A percentile compares a stretch with the other conserved stretches of the same genome.
phyloP scores from a whole-genome alignment of 2,329 filamentous ascomycete genomes.

The Aspergillus neoniger region DNA sequence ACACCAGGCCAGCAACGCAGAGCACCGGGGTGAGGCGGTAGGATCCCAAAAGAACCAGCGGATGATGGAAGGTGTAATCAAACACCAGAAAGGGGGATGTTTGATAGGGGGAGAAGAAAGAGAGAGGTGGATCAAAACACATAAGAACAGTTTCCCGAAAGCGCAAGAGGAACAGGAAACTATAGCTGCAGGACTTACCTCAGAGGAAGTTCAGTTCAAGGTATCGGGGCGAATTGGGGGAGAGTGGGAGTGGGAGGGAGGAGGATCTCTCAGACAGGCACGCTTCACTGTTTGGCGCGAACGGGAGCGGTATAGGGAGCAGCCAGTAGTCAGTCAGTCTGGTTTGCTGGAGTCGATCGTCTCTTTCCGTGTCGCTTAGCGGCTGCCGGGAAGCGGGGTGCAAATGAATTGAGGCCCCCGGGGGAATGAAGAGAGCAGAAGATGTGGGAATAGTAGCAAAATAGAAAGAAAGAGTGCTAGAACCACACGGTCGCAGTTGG shows the following conservation, averaged over 20 bases:
- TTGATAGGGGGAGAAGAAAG: slow-evolving; percentile 13
- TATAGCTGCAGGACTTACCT: slow-evolving; percentile 24
- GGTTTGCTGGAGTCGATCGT: slow-evolving; percentile 34
- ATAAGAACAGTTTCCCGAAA: slow-evolving; percentile 14
- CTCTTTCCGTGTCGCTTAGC: slow-evolving; percentile 45
- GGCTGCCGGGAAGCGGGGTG: slow-evolving; percentile 40
- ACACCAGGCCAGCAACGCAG: slow-evolving; percentile 14
- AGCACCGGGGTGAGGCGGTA: slow-evolving; percentile 11
- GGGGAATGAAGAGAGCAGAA: slow-evolving; percentile 10
- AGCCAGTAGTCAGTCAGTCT: slow-evolving; percentile 23
- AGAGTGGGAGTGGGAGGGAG: slow-evolving; percentile 12
- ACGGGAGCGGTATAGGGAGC: slow-evolving; percentile 22
- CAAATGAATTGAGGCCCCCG: slow-evolving; percentile 21
- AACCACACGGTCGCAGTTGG: slow-evolving; percentile 7
- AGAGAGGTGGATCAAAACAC: slow-evolving; percentile 12
- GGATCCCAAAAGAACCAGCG: slow-evolving; percentile 5
- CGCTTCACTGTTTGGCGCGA: slow-evolving; percentile 19
- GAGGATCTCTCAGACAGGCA: slow-evolving; percentile 14
- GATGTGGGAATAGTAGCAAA: too few species aligned
- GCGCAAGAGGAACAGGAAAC: slow-evolving; percentile 20
- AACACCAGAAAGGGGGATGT: not conserved
- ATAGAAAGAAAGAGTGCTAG: too few species aligned
- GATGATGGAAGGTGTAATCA: not conserved
- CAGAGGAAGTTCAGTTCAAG: slow-evolving; percentile 8
- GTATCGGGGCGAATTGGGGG: slow-evolving; percentile 15